phyloP scores from a whole-genome alignment of 1,284 basidiomycete genomes.

The Trametes sp. region DNA sequence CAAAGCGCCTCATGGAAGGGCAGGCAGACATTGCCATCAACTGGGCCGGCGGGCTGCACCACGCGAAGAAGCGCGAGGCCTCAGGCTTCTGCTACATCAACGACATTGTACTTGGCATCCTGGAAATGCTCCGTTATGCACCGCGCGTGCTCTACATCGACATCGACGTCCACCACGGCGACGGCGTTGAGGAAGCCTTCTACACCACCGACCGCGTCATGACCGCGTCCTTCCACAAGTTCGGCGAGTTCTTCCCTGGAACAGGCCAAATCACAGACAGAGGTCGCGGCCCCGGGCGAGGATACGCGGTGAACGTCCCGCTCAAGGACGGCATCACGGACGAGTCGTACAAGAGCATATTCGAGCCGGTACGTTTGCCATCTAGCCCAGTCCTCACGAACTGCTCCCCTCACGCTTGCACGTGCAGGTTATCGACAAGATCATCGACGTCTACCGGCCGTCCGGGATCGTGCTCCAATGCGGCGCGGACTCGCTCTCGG shows the following conservation, averaged over 20 bases:
- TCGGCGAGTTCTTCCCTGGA: constrained; percentile 97
- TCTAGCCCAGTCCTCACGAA: not conserved
- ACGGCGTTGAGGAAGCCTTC: constrained; percentile 99
- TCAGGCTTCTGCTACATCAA: constrained; percentile 98
- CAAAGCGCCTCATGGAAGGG: constrained; percentile 83
- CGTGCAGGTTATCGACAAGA: constrained; percentile 80
- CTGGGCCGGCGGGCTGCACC: constrained; percentile 98
- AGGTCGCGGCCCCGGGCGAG: constrained; percentile 87
- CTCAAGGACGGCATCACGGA: constrained; percentile 95
- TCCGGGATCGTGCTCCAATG: constrained; percentile 94
- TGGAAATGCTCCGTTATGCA: constrained; percentile 84
- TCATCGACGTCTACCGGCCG: constrained; percentile 91
- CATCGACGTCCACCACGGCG: constrained; percentile 98
- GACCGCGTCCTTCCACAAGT: constrained; percentile 97
- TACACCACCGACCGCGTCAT: constrained; percentile 97
- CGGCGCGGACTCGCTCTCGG: constrained; percentile 94
- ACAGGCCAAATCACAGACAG: constrained; percentile 89
- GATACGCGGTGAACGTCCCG: constrained; percentile 94
- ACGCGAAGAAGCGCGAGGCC: constrained; percentile 97
- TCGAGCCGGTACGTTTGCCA: constrained; percentile 85
- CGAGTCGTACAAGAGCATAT: constrained; percentile 81
- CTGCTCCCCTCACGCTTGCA: not conserved
- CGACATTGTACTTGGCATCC: constrained; percentile 91
- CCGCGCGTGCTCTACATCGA: constrained; percentile 97
- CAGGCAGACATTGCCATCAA: constrained; percentile 94